Base-by-base conservation (phyloP, 192 early-diverging fungal species). In the Linnemannia exigua region DNA sequence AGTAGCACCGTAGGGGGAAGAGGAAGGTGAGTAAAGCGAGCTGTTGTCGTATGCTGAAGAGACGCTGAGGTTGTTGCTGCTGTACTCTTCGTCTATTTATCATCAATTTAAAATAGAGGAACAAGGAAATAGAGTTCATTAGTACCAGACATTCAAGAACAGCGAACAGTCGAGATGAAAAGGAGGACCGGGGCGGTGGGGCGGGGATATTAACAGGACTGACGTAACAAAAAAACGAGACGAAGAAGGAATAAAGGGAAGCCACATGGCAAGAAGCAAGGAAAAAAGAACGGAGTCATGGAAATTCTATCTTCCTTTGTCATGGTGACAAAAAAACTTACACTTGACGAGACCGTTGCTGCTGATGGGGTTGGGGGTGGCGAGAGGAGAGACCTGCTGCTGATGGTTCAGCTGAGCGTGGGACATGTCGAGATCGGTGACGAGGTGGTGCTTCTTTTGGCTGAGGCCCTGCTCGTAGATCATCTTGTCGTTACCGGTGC, bases 401-500 rank as follows among this genome's bases (percentile, higher is more conserved):
- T 66, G 58, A 20, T 67, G 72, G 15, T 38, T 22, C 35, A 74
- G 31, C 50, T 81, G 80, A 3, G 73, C 69, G 22, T 76, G 74
- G 19, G 80, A 48, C 19, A 84, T 46, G 38, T 78, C 72, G 50
- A 85, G 36, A 25, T 85, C 69, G 2, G 46, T 70, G 38, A 41
- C 72, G 25, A 82, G 46, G 70, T 76, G 74, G 4, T 77, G 75
- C 81, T 83, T 83, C 81, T 83, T 83, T 25, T 84, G 82, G 70
- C 52, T 72, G 8, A 76, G 35, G 48, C 28, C 54, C 66, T 79
- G 82, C 25, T 50, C 76, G 52, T 76, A 86, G 41, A 79, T 81
- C 51, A 58, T 68, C 47, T 44, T 76, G 58, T 79, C 74, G 67
- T 51, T 82, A 51, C 69, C 73, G 47, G 5, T 16, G 63, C 54